Percentiles rank a stretch among this genome's conserved stretches.
phyloP scores from a whole-genome alignment of 1,139 yeast genomes.

The Spathaspora sp. region DNA sequence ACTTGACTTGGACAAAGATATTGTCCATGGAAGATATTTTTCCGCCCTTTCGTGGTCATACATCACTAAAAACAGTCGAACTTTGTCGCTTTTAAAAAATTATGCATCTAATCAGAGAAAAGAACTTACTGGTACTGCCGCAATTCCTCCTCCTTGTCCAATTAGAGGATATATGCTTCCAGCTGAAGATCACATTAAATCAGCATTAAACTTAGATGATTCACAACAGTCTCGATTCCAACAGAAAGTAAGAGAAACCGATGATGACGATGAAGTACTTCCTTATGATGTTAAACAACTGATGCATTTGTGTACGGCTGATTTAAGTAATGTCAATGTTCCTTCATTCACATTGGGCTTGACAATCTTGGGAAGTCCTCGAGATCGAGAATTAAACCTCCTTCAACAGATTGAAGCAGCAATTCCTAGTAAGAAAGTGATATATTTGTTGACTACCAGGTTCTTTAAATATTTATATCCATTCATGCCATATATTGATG shows the following conservation, averaged over 20 bases:
- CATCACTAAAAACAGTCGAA: conserved; percentile 46
- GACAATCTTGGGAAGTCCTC: conserved; percentile 24
- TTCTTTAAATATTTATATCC: conserved; percentile 29
- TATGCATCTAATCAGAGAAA: conserved; percentile 17
- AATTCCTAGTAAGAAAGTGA: conserved; percentile 28
- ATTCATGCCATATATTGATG: conserved; percentile 32
- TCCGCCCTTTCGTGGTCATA: conserved; percentile 53
- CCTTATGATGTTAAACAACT: conserved; percentile 24
- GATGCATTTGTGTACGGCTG: conserved; percentile 7
- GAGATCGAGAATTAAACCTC: conserved; percentile 25
- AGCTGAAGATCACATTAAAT: conserved; percentile 12
- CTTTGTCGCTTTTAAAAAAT: conserved; percentile 33
- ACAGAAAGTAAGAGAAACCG: conserved; percentile 32
- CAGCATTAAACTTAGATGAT: conserved; percentile 13
- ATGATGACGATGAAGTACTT: conserved; percentile 33
- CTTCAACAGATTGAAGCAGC: conserved; percentile 26
- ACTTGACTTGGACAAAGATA: conserved; percentile 41
- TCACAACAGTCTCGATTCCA: conserved; percentile 19
- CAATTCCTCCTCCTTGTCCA: conserved; percentile 7
- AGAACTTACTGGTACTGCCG: conserved; percentile 3
- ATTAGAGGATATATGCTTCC: conserved; percentile 13
- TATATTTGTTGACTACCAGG: conserved; percentile 27
- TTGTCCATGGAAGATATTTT: conserved; percentile 36
- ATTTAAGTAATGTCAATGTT: conserved; percentile 12
- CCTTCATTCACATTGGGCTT: conserved; percentile 22